A percentile compares a stretch with the other conserved stretches of the same genome.
Evolutionary conservation across 1,284 basidiomycete species (phyloP).

Genomic region (Cutaneotrichosporon sp.): DNA sequence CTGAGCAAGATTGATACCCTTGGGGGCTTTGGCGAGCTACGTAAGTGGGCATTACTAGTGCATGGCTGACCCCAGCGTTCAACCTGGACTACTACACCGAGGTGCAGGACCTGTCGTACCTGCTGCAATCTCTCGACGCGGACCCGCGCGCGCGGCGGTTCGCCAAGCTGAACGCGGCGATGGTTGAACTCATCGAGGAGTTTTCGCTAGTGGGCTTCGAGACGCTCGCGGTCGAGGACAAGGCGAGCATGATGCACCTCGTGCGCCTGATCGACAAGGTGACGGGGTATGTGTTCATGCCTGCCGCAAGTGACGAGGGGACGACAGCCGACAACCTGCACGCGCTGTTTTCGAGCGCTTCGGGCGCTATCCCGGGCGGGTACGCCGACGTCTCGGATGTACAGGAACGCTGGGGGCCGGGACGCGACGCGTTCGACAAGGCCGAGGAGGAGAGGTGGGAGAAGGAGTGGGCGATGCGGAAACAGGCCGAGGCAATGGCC

Average conservation of each 20-base stretch:
- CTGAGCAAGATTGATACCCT: constrained; percentile 92
- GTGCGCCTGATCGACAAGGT: constrained; percentile 77
- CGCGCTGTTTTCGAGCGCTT: constrained; percentile 62
- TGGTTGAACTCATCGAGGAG: constrained; percentile 89
- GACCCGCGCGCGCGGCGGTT: constrained; percentile 63
- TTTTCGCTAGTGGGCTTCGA: constrained; percentile 94
- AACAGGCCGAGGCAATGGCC: constrained; percentile 10
- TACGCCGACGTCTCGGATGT: constrained; percentile 64
- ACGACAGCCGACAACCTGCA: constrained; percentile 60
- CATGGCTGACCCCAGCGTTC: constrained; percentile 60
- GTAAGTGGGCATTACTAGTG: constrained; percentile 50
- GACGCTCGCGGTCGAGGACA: constrained; percentile 94
- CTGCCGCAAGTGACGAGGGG: constrained; percentile 42
- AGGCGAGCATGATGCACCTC: constrained; percentile 83
- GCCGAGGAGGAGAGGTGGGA: constrained; percentile 58
- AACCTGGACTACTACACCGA: constrained; percentile 98
- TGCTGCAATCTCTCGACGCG: constrained; percentile 63
- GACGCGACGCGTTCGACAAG: constrained; percentile 68
- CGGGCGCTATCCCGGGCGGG: constrained; percentile 55
- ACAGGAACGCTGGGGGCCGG: constrained; percentile 83
- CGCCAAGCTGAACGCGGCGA: constrained; percentile 74
- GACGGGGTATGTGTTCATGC: constrained; percentile 79
- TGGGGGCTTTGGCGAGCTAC: constrained; percentile 76
- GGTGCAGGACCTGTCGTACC: constrained; percentile 88
- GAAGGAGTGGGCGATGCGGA: constrained; percentile 42